Evolutionary conservation across 495 filamentous ascomycete species (phyloP).

Genomic region (Tuber borchii): DNA sequence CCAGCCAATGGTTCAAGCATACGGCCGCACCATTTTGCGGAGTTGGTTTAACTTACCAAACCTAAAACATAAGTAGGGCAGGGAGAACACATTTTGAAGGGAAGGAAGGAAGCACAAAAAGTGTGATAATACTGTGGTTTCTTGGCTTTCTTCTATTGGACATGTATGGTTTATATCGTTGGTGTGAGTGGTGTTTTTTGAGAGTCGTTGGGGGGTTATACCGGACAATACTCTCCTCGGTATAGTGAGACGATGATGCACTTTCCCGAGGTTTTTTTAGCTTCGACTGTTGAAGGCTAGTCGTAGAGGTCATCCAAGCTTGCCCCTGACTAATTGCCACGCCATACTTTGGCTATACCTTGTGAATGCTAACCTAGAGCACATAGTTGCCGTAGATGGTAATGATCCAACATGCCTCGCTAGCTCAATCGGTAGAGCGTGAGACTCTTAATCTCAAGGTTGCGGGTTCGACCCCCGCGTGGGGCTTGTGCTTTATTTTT

Average conservation of each 20-base stretch:
- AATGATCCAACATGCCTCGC: conserved; percentile 37
- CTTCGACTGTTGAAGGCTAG: no score
- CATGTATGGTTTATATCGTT: neutral
- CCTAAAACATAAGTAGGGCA: no score
- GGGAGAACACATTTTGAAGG: neutral
- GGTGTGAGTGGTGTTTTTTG: neutral
- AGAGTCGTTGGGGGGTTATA: no score
- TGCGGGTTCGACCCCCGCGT: conserved; percentile 56
- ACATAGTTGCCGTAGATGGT: neutral
- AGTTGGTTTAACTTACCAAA: neutral
- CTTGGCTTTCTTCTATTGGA: neutral
- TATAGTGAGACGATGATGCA: neutral
- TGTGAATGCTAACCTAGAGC: no score
- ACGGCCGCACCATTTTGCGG: no score
- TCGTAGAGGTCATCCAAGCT: no score
- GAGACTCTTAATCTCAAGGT: conserved; percentile 58
- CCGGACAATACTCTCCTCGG: no score
- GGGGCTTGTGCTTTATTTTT: conserved; percentile 44
- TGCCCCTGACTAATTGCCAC: no score
- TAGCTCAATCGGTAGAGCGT: conserved; percentile 58
- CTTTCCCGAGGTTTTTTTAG: neutral
- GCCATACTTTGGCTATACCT: no score
- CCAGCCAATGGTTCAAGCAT: no score
- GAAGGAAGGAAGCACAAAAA: neutral
- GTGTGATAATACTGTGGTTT: neutral